Conservation (phyloP, 2,329 filamentous ascomycete species). For the Nigrospora oryzae region DNA sequence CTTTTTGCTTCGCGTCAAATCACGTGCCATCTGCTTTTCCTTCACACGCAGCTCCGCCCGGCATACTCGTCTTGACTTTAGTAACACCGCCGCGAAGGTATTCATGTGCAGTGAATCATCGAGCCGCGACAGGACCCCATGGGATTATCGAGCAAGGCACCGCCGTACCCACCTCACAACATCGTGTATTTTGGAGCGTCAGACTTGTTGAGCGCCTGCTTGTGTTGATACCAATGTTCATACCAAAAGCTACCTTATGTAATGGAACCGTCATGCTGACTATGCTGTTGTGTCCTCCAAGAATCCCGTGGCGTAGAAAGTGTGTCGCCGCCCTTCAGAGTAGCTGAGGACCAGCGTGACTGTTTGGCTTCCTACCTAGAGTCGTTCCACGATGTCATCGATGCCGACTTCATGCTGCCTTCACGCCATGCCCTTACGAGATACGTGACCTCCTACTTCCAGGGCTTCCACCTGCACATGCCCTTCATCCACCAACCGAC, state of each 20-base stretch:
- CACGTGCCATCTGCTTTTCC: too few species aligned
- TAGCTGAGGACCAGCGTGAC: conserved; percentile 25
- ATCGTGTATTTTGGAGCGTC: too few species aligned
- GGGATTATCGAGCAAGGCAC: background rate
- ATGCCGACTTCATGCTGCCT: conserved; percentile 21
- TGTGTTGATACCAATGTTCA: background rate
- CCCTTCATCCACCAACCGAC: conserved; percentile 27
- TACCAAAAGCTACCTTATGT: background rate
- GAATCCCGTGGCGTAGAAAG: conserved; percentile 4
- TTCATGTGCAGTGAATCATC: background rate
- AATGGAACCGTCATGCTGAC: conserved; percentile 1
- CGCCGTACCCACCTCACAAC: too few species aligned
- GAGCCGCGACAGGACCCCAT: background rate
- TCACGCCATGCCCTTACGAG: conserved; percentile 26
- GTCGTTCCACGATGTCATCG: conserved; percentile 17
- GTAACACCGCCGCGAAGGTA: conserved; percentile 1
- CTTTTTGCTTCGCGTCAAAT: conserved; percentile 2
- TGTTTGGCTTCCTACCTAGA: conserved; percentile 15
- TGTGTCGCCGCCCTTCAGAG: conserved; percentile 4
- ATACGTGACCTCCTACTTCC: conserved; percentile 25
- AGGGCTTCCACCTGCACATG: conserved; percentile 28
- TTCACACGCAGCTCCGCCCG: too few species aligned
- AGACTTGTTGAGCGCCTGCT: too few species aligned
- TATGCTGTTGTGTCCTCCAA: conserved; percentile 1
- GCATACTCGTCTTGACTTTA: background rate